These are phyloP conservation scores for Spizellomyces sp. DNA, from an alignment of 192 early-diverging fungal species.

Conservation along the genomic window DNA sequence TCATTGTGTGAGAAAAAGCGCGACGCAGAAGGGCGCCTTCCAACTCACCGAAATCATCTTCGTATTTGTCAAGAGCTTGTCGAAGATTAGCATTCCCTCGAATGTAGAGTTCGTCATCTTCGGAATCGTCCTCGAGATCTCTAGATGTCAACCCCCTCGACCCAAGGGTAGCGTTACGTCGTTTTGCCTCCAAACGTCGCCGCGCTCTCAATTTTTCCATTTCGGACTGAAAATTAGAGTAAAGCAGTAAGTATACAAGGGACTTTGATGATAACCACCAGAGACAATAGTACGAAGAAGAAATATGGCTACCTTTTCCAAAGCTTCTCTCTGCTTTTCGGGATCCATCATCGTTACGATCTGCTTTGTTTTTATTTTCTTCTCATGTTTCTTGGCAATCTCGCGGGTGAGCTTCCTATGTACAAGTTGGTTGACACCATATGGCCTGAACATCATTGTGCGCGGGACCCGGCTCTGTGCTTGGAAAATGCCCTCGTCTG, in stretches of 20 bases:
- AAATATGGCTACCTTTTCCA: constrained; percentile 50
- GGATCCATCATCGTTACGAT: constrained; percentile 70
- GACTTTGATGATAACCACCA: neutral
- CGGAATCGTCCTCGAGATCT: constrained; percentile 35
- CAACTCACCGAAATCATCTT: constrained; percentile 41
- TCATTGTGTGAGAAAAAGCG: constrained; percentile 1
- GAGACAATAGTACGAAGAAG: neutral
- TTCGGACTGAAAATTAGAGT: constrained; percentile 42
- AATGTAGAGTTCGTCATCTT: constrained; percentile 32
- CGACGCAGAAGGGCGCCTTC: neutral
- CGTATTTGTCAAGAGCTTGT: constrained; percentile 35
- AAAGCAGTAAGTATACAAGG: neutral
- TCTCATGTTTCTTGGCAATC: constrained; percentile 70
- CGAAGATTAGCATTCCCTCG: constrained; percentile 5
- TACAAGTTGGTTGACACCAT: constrained; percentile 54
- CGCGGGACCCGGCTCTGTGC: constrained; percentile 63
- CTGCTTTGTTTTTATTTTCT: constrained; percentile 64
- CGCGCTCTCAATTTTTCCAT: constrained; percentile 61
- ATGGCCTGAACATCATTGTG: constrained; percentile 68
- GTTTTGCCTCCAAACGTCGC: constrained; percentile 50
- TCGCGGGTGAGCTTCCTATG: constrained; percentile 68
- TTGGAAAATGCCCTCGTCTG: constrained; percentile 60
- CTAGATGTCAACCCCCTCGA: constrained; percentile 20
- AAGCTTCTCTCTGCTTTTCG: constrained; percentile 59
- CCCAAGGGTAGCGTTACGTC: constrained; percentile 34